Evolutionary conservation across 345 rosid species (phyloP), one percentile per base, ranked within the genome.

Genomic region (Reutealis trisperma): DNA sequence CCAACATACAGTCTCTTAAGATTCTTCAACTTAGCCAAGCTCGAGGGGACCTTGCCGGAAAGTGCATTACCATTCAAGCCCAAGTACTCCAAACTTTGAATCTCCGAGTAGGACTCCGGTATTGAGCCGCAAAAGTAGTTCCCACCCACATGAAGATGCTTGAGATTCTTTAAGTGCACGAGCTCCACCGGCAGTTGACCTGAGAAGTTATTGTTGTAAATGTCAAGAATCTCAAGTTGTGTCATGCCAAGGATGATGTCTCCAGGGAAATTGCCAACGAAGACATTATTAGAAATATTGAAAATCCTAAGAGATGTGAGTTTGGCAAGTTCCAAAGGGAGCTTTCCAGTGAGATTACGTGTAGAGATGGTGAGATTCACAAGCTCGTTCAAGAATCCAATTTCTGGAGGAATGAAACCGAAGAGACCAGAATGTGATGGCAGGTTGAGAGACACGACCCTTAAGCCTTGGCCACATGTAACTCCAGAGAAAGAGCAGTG

Each of bases 401-500:
- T 89, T 79, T 88, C 97, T 22, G 88, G 91, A 1, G 98, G 93
- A 37, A 95, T 76, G 0, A 65, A 78, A 0, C 99, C 97, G 19
- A 81, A 81, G 2, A 95, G 82, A 73, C 60, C 45, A 2, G 80
- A 82, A 71, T 77, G 54, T 32, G 77, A 88, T 0, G 93, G 85
- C 65, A 92, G 79, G 82, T 89, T 84, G 6, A 95, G 84, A 65
- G 97, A 85, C 18, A 90, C 83, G 16, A 95, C 93, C 2, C 92
- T 87, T 6, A 72, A 78, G 27, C 83, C 81, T 1, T 4, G 71
- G 71, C 88, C 92, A 67, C 99, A 95, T 1, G 82, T 37, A n/a
- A 95, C 94, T 11, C 99, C 98, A 25, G 96, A 83, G 88, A 93
- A 95, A 70, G 74, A 86, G 71, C 99, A 95, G 78, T 95, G 99